Percentiles rank a stretch among this genome's conserved stretches.
Conservation (phyloP, 352 stramenopile species). For the Phytophthora europaea region DNA sequence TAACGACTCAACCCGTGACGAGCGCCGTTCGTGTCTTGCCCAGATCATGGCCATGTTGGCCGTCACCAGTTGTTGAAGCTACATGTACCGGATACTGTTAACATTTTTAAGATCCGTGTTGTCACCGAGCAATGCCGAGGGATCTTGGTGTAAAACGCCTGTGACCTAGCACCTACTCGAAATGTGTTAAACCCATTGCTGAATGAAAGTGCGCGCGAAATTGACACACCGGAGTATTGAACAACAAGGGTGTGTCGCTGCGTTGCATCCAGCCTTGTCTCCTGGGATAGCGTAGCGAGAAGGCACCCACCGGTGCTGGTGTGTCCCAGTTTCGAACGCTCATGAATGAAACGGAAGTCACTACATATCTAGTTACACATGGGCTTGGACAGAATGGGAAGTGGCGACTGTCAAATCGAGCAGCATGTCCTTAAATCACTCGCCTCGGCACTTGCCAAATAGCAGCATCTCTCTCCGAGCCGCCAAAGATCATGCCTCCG, state of each 20-base stretch:
- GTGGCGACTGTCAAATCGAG: background rate
- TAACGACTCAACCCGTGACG: conserved; percentile 13
- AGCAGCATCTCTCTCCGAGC: background rate
- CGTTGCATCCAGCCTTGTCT: background rate
- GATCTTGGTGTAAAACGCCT: background rate
- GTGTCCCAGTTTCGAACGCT: background rate
- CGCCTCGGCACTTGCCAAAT: background rate
- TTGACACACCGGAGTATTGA: background rate
- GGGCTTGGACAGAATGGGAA: background rate
- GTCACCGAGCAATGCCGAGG: background rate
- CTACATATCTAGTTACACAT: background rate
- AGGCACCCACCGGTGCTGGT: background rate
- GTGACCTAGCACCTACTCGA: background rate
- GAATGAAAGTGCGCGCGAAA: background rate
- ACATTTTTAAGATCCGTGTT: background rate
- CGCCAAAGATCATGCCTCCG: background rate
- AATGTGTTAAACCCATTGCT: background rate
- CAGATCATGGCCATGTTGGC: background rate
- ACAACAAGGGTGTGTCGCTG: background rate
- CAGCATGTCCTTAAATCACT: background rate
- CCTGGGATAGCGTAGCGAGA: background rate
- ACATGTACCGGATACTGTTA: no score
- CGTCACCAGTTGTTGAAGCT: conserved; percentile 1
- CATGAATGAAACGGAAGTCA: background rate
- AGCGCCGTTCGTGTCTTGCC: background rate